A percentile compares a stretch with the other conserved stretches of the same genome.
These are phyloP conservation scores for Poteriospumella lacustris DNA, from an alignment of 108 stramenopile species.

Conservation along the genomic window DNA sequence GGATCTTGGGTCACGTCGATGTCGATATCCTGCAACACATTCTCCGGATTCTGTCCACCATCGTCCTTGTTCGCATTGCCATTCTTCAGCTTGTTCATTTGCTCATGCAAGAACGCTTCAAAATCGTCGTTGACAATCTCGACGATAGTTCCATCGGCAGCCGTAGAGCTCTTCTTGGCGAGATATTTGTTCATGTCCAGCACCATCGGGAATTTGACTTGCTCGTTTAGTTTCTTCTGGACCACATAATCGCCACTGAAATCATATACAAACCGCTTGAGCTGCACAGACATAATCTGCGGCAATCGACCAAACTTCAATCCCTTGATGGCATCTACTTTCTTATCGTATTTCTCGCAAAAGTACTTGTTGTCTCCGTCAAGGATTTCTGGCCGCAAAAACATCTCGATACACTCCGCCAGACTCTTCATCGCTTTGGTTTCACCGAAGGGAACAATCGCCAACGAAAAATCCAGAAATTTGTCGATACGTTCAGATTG, in stretches of 20 bases:
- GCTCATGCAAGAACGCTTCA: conserved; percentile 32
- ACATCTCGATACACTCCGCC: conserved; percentile 46
- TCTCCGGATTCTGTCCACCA: conserved; percentile 10
- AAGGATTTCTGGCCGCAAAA: conserved; percentile 47
- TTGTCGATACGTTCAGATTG: conserved; percentile 49
- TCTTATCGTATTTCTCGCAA: conserved; percentile 35
- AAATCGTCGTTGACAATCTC: conserved; percentile 37
- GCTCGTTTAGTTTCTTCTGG: conserved; percentile 49
- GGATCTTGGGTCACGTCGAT: conserved; percentile 34
- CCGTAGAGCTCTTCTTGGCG: not conserved
- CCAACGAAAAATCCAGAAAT: conserved; percentile 44
- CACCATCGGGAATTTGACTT: conserved; percentile 40
- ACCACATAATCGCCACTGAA: conserved; percentile 24
- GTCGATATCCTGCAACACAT: conserved; percentile 29
- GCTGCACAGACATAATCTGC: conserved; percentile 49
- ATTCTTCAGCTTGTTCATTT: conserved; percentile 16
- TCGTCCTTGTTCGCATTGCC: not conserved
- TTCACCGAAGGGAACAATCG: conserved; percentile 39
- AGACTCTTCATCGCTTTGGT: conserved; percentile 31
- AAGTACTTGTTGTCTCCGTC: conserved; percentile 57
- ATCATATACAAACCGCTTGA: conserved; percentile 56
- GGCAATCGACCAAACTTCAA: conserved; percentile 45
- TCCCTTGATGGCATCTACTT: conserved; percentile 53
- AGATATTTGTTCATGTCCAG: conserved; percentile 50
- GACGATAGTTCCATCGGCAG: not conserved